Percentiles rank a stretch among this genome's conserved stretches.
phyloP scores from a whole-genome alignment of 331 rosid species.

The Stylosanthes scabra region DNA sequence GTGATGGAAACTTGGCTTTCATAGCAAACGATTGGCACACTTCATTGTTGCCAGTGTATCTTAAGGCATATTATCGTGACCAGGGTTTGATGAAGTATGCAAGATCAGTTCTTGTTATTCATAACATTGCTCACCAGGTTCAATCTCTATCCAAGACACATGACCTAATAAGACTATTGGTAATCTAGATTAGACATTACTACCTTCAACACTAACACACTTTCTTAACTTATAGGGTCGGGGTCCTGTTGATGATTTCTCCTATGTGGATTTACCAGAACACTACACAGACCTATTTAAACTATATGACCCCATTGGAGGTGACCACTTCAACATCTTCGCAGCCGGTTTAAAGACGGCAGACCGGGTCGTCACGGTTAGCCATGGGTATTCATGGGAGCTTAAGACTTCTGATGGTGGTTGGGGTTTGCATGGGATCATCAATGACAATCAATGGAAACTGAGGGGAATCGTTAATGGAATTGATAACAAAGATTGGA shows the following conservation, averaged over 20 bases:
- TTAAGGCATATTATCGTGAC: slow-evolving; percentile 81
- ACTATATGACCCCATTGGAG: slow-evolving; percentile 78
- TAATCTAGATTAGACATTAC: background rate
- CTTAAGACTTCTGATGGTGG: slow-evolving; percentile 77
- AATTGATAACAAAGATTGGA: slow-evolving; percentile 76
- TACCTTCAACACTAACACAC: slow-evolving; percentile 1
- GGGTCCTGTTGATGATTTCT: slow-evolving; percentile 77
- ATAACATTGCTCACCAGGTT: slow-evolving; percentile 96
- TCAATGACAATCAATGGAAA: slow-evolving; percentile 78
- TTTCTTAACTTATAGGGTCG: slow-evolving; percentile 67
- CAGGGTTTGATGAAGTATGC: slow-evolving; percentile 71
- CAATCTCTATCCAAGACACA: slow-evolving; percentile 32
- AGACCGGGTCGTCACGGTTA: slow-evolving; percentile 81
- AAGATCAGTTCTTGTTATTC: slow-evolving; percentile 87
- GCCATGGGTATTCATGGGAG: slow-evolving; percentile 91
- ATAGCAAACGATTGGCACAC: slow-evolving; percentile 96
- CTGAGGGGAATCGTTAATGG: slow-evolving; percentile 84
- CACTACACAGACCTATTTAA: slow-evolving; percentile 68
- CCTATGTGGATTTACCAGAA: slow-evolving; percentile 61
- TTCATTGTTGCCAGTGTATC: slow-evolving; percentile 82
- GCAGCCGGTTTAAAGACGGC: slow-evolving; percentile 86
- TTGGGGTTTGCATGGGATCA: slow-evolving; percentile 84
- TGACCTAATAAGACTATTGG: background rate
- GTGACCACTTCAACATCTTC: slow-evolving; percentile 87
- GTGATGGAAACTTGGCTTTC: slow-evolving; percentile 92